Base-by-base conservation (phyloP, 2,329 filamentous ascomycete species). In the Metarhizium sp. region DNA sequence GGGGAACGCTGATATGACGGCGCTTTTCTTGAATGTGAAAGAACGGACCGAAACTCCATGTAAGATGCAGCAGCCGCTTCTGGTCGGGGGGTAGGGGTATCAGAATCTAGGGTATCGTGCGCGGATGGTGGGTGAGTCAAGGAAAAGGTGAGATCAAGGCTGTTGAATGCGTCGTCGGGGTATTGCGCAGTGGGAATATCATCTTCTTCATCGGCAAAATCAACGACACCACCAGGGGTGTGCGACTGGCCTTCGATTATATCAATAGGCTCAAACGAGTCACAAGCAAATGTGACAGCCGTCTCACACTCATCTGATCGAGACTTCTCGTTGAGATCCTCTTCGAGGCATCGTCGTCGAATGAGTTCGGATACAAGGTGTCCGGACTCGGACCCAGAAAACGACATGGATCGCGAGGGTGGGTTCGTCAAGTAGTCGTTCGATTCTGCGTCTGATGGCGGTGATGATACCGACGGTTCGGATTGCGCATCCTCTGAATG, bases 401-500 rank as follows among this genome's bases (percentile, higher is more conserved):
- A 79, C 2, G 79, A 81, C 54, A 78, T 68, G 14, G 75, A 75
- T 54, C 78, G 74, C 8, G 75, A 72, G 5, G 75, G 73, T 1
- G 75, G 74, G 51, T 65, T 70, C 65, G 62, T 72, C 55, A 62
- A 66, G 55, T 59, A 71, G 57, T 52, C 67, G 58, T 60, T 64
- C 16, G 63, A 66, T n/a, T 67, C 65, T 30, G 63, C 58, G 34
- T 72, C 70, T 16, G 63, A 66, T 5, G 71, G 69, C 3, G 50
- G 50, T 47, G 72, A 73, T 5, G 70, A 65, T 47, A 65, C 69
- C 14, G 70, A 71, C 16, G 73, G 74, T 34, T 78, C 73, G 10
- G 75, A 76, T 50, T 69, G 75, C 58, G 71, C 72, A n/a, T 72
- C 75, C 63, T 80, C 76, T 3, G 78, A 81, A 52, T 75, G 73